A percentile compares a stretch with the other conserved stretches of the same genome.
These are phyloP conservation scores for Microbotryum lychnidis-dioicae DNA, from an alignment of 1,284 basidiomycete species.

Conservation along the genomic window DNA sequence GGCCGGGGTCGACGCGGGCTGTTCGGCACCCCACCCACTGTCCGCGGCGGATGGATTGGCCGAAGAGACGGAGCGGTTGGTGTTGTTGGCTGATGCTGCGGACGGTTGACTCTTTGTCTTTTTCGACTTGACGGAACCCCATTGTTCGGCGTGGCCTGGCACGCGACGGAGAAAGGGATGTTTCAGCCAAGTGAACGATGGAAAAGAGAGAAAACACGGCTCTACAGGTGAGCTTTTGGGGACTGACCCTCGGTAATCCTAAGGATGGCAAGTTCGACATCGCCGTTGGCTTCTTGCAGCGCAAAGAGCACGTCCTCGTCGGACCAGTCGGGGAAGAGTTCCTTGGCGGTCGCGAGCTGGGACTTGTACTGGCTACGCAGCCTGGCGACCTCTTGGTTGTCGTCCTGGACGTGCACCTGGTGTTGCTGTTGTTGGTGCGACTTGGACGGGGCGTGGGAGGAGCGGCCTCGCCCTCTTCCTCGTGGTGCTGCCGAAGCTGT, in stretches of 20 bases:
- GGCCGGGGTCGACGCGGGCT: background rate
- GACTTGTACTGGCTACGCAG: conserved; percentile 22
- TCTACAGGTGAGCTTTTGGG: background rate
- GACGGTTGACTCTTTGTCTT: conserved; percentile 56
- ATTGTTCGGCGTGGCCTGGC: conserved; percentile 67
- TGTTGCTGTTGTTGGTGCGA: conserved; percentile 3
- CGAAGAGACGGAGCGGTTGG: conserved; percentile 3
- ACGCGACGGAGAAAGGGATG: background rate
- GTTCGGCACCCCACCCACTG: background rate
- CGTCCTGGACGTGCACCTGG: conserved; percentile 8
- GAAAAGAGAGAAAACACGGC: background rate
- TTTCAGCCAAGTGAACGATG: background rate
- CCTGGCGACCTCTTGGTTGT: conserved; percentile 11
- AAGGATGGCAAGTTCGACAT: conserved; percentile 62
- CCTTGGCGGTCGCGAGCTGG: conserved; percentile 44
- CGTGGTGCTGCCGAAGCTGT: no score
- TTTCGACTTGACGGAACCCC: conserved; percentile 78
- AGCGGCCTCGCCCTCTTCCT: background rate
- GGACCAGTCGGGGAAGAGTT: conserved; percentile 68
- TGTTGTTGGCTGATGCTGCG: background rate
- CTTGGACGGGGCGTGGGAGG: conserved; percentile 22
- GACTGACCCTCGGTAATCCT: conserved; percentile 69
- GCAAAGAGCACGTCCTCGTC: conserved; percentile 70
- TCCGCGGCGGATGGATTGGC: background rate
- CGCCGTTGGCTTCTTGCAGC: conserved; percentile 63